Percentiles rank a stretch among this genome's conserved stretches.
phyloP scores from a whole-genome alignment of 192 early-diverging fungal species.

The Phlyctochytrium planicorne region DNA sequence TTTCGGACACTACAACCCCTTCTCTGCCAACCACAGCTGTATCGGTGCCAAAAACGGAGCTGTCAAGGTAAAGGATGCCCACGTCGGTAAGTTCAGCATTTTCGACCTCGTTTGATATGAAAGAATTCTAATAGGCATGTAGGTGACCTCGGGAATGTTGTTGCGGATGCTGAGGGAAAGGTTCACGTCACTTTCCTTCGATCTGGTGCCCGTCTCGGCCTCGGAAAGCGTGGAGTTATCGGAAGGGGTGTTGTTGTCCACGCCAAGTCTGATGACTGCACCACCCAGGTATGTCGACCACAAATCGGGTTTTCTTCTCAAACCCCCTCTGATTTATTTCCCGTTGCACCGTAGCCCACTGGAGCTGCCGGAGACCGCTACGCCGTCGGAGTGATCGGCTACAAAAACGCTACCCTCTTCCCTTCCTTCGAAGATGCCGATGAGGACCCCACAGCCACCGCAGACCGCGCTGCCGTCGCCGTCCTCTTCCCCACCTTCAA shows the following conservation, averaged over 20 bases:
- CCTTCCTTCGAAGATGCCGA: background rate
- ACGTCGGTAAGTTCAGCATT: conserved; percentile 24
- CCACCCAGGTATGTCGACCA: background rate
- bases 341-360: conserved; percentile 18
- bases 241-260: conserved; percentile 19
- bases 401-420: background rate
- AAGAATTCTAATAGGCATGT: no score
- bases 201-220: background rate
- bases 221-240: background rate
- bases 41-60: background rate
- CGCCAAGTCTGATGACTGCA: conserved; percentile 14
- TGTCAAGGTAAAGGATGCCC: background rate
- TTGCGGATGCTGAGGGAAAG: background rate
- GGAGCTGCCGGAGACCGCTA: conserved; percentile 25
- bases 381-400: conserved; percentile 31
- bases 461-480: background rate
- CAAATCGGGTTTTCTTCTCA: background rate
- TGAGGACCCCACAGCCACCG: background rate
- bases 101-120: no score
- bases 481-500: background rate
- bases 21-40: conserved; percentile 7
- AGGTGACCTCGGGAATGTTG: conserved; percentile 5
- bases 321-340: background rate
- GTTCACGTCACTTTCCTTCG: background rate
- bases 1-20: conserved; percentile 21